These are phyloP conservation scores for Saturnispora quitensis DNA, from an alignment of 805 yeast genomes.

Conservation along the genomic window DNA sequence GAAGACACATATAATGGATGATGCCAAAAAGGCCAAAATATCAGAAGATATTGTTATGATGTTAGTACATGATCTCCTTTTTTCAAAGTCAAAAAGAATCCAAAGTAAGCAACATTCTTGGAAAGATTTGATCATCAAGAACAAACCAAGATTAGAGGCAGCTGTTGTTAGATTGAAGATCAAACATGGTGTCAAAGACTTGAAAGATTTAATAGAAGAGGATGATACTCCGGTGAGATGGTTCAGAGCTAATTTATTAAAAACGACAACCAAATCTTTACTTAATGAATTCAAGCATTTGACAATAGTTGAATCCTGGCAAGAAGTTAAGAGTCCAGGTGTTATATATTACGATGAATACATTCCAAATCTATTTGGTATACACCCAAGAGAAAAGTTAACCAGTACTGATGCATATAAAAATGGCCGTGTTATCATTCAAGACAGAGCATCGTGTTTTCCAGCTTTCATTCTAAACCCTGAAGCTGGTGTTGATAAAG, in stretches of 20 bases:
- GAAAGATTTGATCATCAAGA: constrained; percentile 69
- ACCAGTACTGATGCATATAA: constrained; percentile 61
- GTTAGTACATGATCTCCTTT: constrained; percentile 71
- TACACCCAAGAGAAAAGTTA: constrained; percentile 66
- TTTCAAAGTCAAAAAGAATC: constrained; percentile 69
- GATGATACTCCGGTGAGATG: constrained; percentile 71
- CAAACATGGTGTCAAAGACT: constrained; percentile 52
- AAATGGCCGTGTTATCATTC: constrained; percentile 76
- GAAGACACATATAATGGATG: constrained; percentile 55
- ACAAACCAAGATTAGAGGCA: constrained; percentile 73
- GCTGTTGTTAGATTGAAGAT: constrained; percentile 74
- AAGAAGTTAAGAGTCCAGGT: constrained; percentile 36
- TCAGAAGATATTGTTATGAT: constrained; percentile 49
- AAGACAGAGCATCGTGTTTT: constrained; percentile 94
- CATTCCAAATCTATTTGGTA: constrained; percentile 72
- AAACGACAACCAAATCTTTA: constrained; percentile 33
- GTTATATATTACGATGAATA: constrained; percentile 62
- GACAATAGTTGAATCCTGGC: constrained; percentile 36
- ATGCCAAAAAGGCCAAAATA: constrained; percentile 38
- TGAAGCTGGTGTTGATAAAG: constrained; percentile 39
- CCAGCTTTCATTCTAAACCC: constrained; percentile 82
- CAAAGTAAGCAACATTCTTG: constrained; percentile 84
- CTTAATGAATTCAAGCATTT: constrained; percentile 36
- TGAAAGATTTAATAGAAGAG: constrained; percentile 44
- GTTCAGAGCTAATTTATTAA: constrained; percentile 66